Base-by-base conservation (phyloP, 2,329 filamentous ascomycete species). In the Lecanicillium sp. region DNA sequence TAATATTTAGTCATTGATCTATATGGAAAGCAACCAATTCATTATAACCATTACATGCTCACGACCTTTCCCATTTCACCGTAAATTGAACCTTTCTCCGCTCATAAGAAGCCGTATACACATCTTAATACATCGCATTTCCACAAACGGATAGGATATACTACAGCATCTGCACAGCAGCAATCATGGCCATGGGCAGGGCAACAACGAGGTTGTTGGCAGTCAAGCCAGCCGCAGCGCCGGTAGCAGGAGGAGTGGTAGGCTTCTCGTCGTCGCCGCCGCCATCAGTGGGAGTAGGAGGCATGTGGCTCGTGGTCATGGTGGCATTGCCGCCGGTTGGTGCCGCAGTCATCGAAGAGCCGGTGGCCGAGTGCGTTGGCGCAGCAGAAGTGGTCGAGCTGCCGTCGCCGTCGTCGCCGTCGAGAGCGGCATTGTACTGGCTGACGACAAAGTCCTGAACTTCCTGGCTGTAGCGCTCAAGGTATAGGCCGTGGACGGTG, bases 381-480 rank as follows among this genome's bases (percentile, higher is more conserved):
- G 37, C 39, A 14, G 42, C 34, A 5, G 39, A 40, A 5, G 31
- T 18, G 13, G 45, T 39, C 9, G 41, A 25, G 35, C 13, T 9
- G 38, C 39, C 16, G 38, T 35, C 11, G 43, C 29, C n/a, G 31
- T 13, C 14, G 46, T 37, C 14, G 33, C 29, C n/a, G 35, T 20
- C 42, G 7, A 27, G 34, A 30, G 37, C 18, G n/a, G 42, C 41
- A 3, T 42, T 40, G 42, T 56, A 64, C 31, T 50, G 54, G 28
- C 52, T 43, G 22, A 63, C 52, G 27, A 66, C 49, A 42, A 59
- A 64, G 14, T 62, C 49, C 37, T 54, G 53, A 3, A 59, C 53
- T 3, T 60, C 50, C 14, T 49, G 44, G 30, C 54, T 55, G 47
- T 66, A 66, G 19, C 47, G 53, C 13, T 33, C 17, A 11, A 65